Evolutionary conservation across 352 stramenopile genomes (phyloP).

Genomic region (Phytopythium litorale): DNA sequence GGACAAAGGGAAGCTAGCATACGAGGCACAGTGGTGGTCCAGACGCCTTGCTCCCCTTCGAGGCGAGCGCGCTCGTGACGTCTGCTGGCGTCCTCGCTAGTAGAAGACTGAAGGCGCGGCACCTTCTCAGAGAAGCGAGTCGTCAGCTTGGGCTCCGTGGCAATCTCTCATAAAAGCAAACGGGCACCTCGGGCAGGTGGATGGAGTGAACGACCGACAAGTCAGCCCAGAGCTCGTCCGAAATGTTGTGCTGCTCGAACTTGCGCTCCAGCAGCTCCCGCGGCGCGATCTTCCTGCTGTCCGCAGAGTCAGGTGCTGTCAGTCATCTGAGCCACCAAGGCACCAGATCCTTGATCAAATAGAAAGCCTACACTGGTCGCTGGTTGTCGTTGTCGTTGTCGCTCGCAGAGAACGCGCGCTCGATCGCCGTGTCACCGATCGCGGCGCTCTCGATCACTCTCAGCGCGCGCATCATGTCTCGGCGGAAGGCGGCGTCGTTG

Average conservation of each 20-base stretch:
- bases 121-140: not conserved
- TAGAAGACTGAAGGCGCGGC: not conserved
- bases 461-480: slow-evolving; percentile 69
- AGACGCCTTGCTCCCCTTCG: slow-evolving; percentile 6
- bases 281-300: slow-evolving; percentile 17
- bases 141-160: not conserved
- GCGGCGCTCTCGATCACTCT: slow-evolving; percentile 40
- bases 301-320: not conserved
- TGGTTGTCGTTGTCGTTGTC: not conserved
- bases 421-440: slow-evolving; percentile 54
- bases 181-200: not conserved
- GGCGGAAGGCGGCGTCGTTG: slow-evolving; percentile 40
- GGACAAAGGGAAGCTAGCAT: not conserved
- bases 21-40: not conserved
- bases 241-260: slow-evolving; percentile 12
- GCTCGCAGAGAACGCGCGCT: slow-evolving; percentile 29
- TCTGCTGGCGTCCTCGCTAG: not conserved
- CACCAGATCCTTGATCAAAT: not conserved
- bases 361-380: not conserved
- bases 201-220: slow-evolving; percentile 32
- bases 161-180: not conserved
- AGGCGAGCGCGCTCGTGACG: not conserved
- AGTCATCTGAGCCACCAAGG: not conserved
- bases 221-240: slow-evolving; percentile 27
- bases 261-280: slow-evolving; percentile 28